These are phyloP conservation scores for Scutellaria minor DNA, from an alignment of 257 asterid species.

Conservation along the genomic window DNA sequence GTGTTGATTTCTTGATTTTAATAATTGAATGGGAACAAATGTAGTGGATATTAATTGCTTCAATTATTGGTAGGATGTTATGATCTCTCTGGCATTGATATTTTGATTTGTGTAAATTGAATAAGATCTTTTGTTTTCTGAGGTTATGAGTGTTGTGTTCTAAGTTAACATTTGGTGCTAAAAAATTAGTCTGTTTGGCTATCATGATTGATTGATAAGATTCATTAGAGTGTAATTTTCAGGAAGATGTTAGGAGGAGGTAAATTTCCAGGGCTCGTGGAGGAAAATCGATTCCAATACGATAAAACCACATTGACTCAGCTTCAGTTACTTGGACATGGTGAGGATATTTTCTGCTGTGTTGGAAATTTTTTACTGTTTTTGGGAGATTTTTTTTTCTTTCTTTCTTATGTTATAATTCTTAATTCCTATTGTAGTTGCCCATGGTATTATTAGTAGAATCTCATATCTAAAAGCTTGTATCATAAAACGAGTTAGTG, in stretches of 20 bases:
- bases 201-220: slow-evolving; percentile 33
- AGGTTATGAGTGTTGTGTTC: neutral
- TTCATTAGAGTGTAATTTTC: slow-evolving; percentile 36
- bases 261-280: slow-evolving; percentile 43
- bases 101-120: slow-evolving; percentile 1
- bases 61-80: slow-evolving; percentile 14
- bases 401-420: neutral
- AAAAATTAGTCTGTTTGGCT: slow-evolving; percentile 6
- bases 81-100: slow-evolving; percentile 32
- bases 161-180: slow-evolving; percentile 1
- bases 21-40: neutral
- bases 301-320: slow-evolving; percentile 47
- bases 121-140: neutral
- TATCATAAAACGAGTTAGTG: neutral
- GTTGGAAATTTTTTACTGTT: neutral
- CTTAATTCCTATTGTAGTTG: neutral
- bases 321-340: slow-evolving; percentile 58
- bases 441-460: neutral
- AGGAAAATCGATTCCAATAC: slow-evolving; percentile 43
- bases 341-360: slow-evolving; percentile 45
- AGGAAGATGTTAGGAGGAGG: slow-evolving; percentile 62
- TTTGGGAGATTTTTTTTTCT: slow-evolving; percentile 19
- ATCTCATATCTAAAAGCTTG: neutral
- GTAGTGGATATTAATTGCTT: neutral
- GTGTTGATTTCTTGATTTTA: slow-evolving; percentile 26